phyloP scores from a whole-genome alignment of 1,284 basidiomycete genomes.

The Grifola frondosa region DNA sequence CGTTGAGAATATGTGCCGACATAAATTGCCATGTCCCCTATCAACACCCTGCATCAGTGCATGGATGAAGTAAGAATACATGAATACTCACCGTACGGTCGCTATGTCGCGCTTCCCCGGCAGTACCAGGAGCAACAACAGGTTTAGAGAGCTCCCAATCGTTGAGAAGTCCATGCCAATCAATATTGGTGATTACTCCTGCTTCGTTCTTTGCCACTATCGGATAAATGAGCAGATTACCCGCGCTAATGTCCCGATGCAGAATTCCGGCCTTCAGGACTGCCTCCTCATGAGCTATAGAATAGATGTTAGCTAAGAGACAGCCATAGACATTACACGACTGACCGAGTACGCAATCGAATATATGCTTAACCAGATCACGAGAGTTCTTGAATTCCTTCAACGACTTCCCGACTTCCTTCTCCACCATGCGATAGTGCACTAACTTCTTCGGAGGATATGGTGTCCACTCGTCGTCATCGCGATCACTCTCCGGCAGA shows the following conservation, averaged over 20 bases:
- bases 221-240: neutral
- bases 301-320: no score
- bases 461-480: neutral
- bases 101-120: neutral
- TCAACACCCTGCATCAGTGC: neutral
- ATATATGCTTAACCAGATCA: neutral
- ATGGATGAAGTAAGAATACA: no score
- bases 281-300: neutral
- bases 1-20: slow-evolving; percentile 4
- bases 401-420: slow-evolving; percentile 7
- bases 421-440: slow-evolving; percentile 10
- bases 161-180: slow-evolving; percentile 7
- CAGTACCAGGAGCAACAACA: no score
- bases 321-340: no score
- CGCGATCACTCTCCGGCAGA: neutral
- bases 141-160: slow-evolving; percentile 14
- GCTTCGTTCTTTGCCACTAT: neutral
- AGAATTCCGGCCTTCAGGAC: neutral
- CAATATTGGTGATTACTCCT: no score
- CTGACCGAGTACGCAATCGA: no score
- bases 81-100: slow-evolving; percentile 9
- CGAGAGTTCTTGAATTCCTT: neutral
- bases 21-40: slow-evolving; percentile 15
- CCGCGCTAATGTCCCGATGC: neutral
- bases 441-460: slow-evolving; percentile 3